phyloP scores from a whole-genome alignment of 2,329 filamentous ascomycete genomes.

The Fusarium irregulare region DNA sequence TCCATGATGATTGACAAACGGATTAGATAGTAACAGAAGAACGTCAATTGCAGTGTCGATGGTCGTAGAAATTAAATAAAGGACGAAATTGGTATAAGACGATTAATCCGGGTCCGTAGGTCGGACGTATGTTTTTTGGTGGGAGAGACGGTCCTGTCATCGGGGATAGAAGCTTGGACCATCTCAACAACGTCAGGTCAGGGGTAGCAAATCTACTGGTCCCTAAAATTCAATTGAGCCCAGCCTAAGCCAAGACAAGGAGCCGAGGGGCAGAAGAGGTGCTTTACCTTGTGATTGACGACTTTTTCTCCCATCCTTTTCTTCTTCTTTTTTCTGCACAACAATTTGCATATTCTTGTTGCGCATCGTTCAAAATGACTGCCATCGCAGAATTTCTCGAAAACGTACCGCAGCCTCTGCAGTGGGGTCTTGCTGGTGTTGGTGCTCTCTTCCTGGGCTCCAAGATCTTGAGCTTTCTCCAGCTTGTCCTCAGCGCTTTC shows the following conservation, averaged over 20 bases:
- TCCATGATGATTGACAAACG: conserved; percentile 54
- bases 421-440: conserved; percentile 60
- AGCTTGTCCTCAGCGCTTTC: conserved; percentile 75
- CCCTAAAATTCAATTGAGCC: conserved; percentile 27
- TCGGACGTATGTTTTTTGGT: conserved; percentile 29
- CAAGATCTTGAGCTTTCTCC: conserved; percentile 68
- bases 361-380: conserved; percentile 43
- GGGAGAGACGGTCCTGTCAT: conserved; percentile 25
- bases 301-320: not conserved
- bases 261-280: conserved; percentile 41
- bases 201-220: conserved; percentile 29
- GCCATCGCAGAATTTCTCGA: conserved; percentile 44
- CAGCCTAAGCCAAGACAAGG: conserved; percentile 18
- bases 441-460: conserved; percentile 69
- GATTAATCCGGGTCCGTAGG: not conserved
- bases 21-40: not conserved
- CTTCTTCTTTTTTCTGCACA: not conserved
- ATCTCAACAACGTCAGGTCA: conserved; percentile 48
- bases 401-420: conserved; percentile 57
- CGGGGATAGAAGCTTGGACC: conserved; percentile 45
- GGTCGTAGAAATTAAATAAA: not conserved
- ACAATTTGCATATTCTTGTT: not conserved
- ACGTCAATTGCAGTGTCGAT: conserved; percentile 20
- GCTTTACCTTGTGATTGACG: conserved; percentile 18
- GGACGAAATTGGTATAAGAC: conserved; percentile 4